phyloP scores from a whole-genome alignment of 306 rosid species.

The Prosopis cineraria region DNA sequence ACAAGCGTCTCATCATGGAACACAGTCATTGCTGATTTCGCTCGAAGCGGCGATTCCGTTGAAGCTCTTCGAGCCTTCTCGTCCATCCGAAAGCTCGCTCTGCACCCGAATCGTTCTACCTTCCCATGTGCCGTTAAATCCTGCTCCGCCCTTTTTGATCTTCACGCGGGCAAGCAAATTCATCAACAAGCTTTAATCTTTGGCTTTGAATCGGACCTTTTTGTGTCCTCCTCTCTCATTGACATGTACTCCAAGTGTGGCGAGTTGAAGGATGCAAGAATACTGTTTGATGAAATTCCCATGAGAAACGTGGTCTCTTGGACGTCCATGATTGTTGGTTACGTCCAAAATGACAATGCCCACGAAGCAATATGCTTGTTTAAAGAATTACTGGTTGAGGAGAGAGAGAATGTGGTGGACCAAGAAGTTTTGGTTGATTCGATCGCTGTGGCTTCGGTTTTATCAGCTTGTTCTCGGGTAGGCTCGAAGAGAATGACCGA shows the following conservation, averaged over 20 bases:
- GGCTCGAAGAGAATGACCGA: constrained; percentile 56
- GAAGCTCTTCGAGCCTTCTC: constrained; percentile 82
- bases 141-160: constrained; percentile 70
- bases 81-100: constrained; percentile 77
- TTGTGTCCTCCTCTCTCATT: constrained; percentile 75
- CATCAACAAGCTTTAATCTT: constrained; percentile 80
- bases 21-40: constrained; percentile 73
- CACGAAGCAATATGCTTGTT: constrained; percentile 54
- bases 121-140: constrained; percentile 86
- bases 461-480: constrained; percentile 74
- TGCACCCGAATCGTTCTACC: constrained; percentile 65
- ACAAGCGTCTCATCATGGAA: constrained; percentile 73
- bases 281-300: constrained; percentile 76
- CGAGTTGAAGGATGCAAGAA: constrained; percentile 50
- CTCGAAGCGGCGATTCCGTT: constrained; percentile 70
- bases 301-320: constrained; percentile 72
- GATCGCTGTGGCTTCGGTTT: constrained; percentile 59
- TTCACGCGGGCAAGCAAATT: constrained; percentile 63
- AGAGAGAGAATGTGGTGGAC: constrained; percentile 30
- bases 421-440: constrained; percentile 54
- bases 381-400: constrained; percentile 63
- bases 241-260: constrained; percentile 84
- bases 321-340: constrained; percentile 75
- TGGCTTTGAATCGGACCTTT: constrained; percentile 62
- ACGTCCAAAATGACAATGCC: constrained; percentile 56